A percentile compares a stretch with the other conserved stretches of the same genome.
Evolutionary conservation across 352 stramenopile genomes (phyloP).

Genomic region (Phytophthora pinifolia): DNA sequence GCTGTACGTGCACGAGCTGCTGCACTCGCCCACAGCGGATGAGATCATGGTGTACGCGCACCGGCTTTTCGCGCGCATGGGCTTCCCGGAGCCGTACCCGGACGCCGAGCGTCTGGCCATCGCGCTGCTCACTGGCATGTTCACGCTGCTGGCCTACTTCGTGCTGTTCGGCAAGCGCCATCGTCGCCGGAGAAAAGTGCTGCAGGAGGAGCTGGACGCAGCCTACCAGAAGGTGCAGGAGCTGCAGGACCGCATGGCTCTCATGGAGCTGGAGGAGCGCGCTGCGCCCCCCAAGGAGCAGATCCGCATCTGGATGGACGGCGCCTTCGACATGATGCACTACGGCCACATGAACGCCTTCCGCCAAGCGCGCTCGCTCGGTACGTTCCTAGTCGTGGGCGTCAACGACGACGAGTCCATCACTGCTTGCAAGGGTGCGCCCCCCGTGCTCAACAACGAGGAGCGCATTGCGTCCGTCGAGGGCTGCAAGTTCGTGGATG

Average conservation of each 20-base stretch:
- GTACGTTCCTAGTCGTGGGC: slow-evolving; percentile 98
- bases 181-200: slow-evolving; percentile 56
- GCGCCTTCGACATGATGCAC: slow-evolving; percentile 99
- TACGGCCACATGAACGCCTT: slow-evolving; percentile 99
- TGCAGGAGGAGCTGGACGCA: slow-evolving; percentile 77
- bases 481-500: slow-evolving; percentile 98
- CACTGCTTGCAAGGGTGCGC: slow-evolving; percentile 94
- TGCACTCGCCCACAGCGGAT: slow-evolving; percentile 74
- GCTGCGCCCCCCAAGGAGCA: slow-evolving; percentile 72
- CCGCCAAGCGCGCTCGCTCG: slow-evolving; percentile 93
- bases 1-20: slow-evolving; percentile 72
- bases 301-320: slow-evolving; percentile 99
- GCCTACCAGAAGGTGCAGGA: slow-evolving; percentile 83
- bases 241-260: slow-evolving; percentile 80
- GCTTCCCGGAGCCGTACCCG: slow-evolving; percentile 83
- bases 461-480: slow-evolving; percentile 95
- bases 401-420: slow-evolving; percentile 98
- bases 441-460: slow-evolving; percentile 96
- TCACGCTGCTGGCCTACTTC: slow-evolving; percentile 86
- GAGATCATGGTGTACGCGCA: slow-evolving; percentile 76
- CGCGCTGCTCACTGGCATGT: slow-evolving; percentile 73
- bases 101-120: slow-evolving; percentile 86
- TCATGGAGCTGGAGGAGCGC: slow-evolving; percentile 81
- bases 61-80: slow-evolving; percentile 59
- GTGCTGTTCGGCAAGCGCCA: slow-evolving; percentile 89